Evolutionary conservation across 2,329 filamentous ascomycete species (phyloP), one percentile per base, ranked within the genome.

Genomic region (Colletotrichum paranaense): DNA sequence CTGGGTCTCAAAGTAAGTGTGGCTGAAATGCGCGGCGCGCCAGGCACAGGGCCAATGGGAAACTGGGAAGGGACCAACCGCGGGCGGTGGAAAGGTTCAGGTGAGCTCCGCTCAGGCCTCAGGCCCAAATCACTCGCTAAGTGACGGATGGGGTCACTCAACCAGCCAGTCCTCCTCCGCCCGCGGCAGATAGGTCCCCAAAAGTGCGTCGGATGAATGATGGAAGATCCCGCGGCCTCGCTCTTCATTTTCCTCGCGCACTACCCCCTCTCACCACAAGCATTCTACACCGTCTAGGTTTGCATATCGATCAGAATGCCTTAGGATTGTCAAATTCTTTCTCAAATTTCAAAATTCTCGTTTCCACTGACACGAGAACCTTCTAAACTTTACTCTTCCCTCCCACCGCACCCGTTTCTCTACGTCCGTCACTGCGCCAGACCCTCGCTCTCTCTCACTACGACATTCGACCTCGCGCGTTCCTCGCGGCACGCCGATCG

Each of bases 191-290:
- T 52, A 59, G 49, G 35, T 32, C 71, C 72, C 72, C 65, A 62
- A 71, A 74, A 68, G 72, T 65, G 62, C 62, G 49, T 65, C 52
- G 59, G 35, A 52, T 70, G 67, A 56, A 70, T 70, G 53, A 72
- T 63, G 72, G 68, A 72, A 74, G 53, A 72, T 74, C 62, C 72
- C 68, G 72, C 72, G 53, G 68, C 63, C 38, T 53, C 38, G 42
- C 52, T 74, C 62, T 72, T 56, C 68, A 68, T 74, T 74, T 74
- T 74, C 62, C 72, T 72, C 68, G 57, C 72, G 68, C 68, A 62
- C 68, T 74, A 38, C 68, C 57, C 57, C 72, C 72, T 42, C 46
- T 28, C 62, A 62, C 71, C 16, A 24, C 53, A 42, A 26, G 38
- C 69, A 32, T 32, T 68, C 11, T 63, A 57, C 63, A 68, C 52